phyloP scores from a whole-genome alignment of 139 green algal genomes.

The Chloropicon primus region DNA sequence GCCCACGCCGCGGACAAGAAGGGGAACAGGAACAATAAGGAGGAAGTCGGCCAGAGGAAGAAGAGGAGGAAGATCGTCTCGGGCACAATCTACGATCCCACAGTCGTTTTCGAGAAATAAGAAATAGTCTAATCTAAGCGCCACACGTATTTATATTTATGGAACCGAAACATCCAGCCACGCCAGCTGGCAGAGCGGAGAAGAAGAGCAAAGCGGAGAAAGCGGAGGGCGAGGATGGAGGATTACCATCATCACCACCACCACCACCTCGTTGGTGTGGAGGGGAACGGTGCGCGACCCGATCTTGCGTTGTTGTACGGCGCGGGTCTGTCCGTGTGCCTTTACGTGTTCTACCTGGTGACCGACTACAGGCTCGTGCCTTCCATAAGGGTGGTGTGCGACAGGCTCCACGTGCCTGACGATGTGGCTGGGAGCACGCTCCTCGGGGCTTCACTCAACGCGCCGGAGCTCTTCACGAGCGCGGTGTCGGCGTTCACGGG shows the following conservation, averaged over 20 bases:
- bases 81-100: not conserved
- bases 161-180: no score
- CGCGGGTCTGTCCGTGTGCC: not conserved
- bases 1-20: no score
- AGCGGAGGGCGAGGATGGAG: no score
- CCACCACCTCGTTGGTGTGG: no score
- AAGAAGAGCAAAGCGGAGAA: no score
- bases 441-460: slow-evolving; percentile 1
- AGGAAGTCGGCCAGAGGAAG: no score
- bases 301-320: not conserved
- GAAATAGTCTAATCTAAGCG: no score
- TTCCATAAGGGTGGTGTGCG: slow-evolving; percentile 1
- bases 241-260: no score
- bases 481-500: not conserved
- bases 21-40: not conserved
- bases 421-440: not conserved
- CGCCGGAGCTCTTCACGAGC: slow-evolving; percentile 1
- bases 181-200: no score
- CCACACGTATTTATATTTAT: no score
- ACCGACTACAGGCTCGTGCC: not conserved
- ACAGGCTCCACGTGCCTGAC: slow-evolving; percentile 4
- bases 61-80: not conserved
- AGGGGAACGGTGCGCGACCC: no score
- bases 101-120: not conserved
- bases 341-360: slow-evolving; percentile 1